Conservation (phyloP, 164 flowering plant genomes). For the Cinnamomum chago region DNA sequence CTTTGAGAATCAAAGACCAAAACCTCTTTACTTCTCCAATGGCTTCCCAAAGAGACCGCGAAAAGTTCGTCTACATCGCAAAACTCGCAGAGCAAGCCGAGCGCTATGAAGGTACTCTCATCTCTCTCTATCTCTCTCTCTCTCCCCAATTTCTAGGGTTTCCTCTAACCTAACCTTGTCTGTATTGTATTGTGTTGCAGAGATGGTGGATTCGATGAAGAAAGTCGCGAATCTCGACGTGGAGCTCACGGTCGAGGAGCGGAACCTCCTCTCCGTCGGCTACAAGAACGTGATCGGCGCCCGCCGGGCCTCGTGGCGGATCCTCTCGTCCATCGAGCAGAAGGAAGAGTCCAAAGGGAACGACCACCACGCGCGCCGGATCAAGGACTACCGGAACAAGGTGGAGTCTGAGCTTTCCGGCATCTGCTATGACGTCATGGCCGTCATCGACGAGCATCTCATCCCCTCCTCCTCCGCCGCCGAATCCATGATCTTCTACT, state of each 20-base stretch:
- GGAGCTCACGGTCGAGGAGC: constrained; percentile 80
- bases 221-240: constrained; percentile 63
- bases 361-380: constrained; percentile 62
- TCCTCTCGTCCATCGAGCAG: constrained; percentile 88
- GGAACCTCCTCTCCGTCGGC: constrained; percentile 82
- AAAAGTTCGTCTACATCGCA: constrained; percentile 22
- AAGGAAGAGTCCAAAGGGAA: constrained; percentile 87
- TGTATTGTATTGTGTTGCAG: constrained; percentile 24
- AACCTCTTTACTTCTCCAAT: constrained; percentile 9
- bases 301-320: constrained; percentile 86
- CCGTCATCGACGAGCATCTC: constrained; percentile 71
- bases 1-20: background rate
- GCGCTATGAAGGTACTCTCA: background rate
- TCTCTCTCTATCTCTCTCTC: too few relatives aligned
- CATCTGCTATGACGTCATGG: constrained; percentile 70
- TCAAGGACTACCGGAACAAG: constrained; percentile 67
- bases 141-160: background rate
- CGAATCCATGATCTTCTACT: constrained; percentile 79
- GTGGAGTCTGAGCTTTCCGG: constrained; percentile 82
- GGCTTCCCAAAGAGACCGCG: constrained; percentile 21
- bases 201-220: constrained; percentile 89
- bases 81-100: constrained; percentile 2
- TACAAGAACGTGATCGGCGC: constrained; percentile 93
- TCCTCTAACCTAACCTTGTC: too few relatives aligned
- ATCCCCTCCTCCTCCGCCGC: constrained; percentile 62